Evolutionary conservation across 495 filamentous ascomycete species (phyloP).

Genomic region (Pyronema domesticum): DNA sequence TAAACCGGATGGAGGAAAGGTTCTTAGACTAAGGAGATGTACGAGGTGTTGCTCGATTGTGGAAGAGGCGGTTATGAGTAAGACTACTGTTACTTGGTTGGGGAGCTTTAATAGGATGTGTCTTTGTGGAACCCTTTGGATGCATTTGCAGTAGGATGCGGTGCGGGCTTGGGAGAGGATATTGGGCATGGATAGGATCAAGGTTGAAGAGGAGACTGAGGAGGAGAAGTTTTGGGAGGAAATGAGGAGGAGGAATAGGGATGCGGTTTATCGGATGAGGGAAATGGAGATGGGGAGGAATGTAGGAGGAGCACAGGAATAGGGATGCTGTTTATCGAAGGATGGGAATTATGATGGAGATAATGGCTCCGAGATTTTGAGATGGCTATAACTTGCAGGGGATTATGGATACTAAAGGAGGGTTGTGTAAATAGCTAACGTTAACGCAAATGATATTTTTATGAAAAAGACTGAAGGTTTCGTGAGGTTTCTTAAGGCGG

Average conservation of each 20-base stretch:
- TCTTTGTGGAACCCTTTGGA: conserved; percentile 27
- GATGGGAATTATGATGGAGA: too few species aligned
- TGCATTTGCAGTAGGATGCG: conserved; percentile 12
- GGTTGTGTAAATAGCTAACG: too few species aligned
- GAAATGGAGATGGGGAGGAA: not conserved
- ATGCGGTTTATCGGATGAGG: not conserved
- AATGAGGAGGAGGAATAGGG: not conserved
- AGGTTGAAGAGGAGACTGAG: not conserved
- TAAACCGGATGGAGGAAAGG: conserved; percentile 7
- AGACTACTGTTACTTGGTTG: conserved; percentile 20
- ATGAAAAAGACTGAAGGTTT: too few species aligned
- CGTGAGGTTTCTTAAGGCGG: too few species aligned
- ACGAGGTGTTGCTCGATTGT: conserved; percentile 25
- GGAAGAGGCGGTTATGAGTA: conserved; percentile 20
- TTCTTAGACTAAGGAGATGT: conserved; percentile 20
- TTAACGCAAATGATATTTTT: too few species aligned
- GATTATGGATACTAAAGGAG: too few species aligned
- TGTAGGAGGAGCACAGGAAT: not conserved
- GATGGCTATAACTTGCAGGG: too few species aligned
- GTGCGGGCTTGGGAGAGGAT: not conserved
- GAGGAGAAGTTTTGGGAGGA: not conserved
- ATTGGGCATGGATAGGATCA: not conserved
- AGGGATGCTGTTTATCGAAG: not conserved
- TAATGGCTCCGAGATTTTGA: too few species aligned
- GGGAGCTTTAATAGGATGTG: conserved; percentile 26